Evolutionary conservation across 2,329 filamentous ascomycete species (phyloP).

Genomic region (Exophiala spinifera): DNA sequence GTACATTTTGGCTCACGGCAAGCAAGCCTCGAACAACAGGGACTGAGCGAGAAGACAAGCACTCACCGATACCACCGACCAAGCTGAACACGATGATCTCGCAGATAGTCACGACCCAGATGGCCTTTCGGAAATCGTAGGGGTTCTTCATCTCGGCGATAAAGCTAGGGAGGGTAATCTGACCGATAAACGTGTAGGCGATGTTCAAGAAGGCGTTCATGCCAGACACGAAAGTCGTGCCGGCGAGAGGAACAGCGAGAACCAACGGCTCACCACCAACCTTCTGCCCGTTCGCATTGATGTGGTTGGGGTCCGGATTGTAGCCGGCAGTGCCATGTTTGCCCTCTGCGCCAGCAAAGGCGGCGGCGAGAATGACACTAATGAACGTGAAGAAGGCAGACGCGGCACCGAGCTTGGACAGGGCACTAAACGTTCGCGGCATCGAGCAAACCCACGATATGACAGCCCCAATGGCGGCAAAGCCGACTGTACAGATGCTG

Average conservation of each 20-base stretch:
- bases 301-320: constrained; percentile 46
- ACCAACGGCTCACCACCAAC: constrained; percentile 63
- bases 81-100: constrained; percentile 83
- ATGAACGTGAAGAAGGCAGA: constrained; percentile 88
- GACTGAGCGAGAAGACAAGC: not conserved
- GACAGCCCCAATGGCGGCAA: constrained; percentile 69
- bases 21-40: not conserved
- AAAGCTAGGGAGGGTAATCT: constrained; percentile 90
- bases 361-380: constrained; percentile 77
- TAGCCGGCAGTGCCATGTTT: constrained; percentile 65
- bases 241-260: constrained; percentile 62
- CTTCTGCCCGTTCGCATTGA: constrained; percentile 28
- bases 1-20: not conserved
- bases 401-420: constrained; percentile 73
- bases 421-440: constrained; percentile 76
- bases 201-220: constrained; percentile 94
- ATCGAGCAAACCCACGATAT: constrained; percentile 77
- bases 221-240: constrained; percentile 76
- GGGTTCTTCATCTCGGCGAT: constrained; percentile 87
- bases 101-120: constrained; percentile 85
- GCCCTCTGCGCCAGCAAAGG: constrained; percentile 73
- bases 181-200: constrained; percentile 92
- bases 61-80: constrained; percentile 63
- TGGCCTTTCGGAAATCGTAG: constrained; percentile 84
- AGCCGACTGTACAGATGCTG: constrained; percentile 73